Evolutionary conservation across 2,329 filamentous ascomycete genomes (phyloP), one percentile per base, ranked within the genome.

Genomic region (Clonostachys rhizophaga): DNA sequence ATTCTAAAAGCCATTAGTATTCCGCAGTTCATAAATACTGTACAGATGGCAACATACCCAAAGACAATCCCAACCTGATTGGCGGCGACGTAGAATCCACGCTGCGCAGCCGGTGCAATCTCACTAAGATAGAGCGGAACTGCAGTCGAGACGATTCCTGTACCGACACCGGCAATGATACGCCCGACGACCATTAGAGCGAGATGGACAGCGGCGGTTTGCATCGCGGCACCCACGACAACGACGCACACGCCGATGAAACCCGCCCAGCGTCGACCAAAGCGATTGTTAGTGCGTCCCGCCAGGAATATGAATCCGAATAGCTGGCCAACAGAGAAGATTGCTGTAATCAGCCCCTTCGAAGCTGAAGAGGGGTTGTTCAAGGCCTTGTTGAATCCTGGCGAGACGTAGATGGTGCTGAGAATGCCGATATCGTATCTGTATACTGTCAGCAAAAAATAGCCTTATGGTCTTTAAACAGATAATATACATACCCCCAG

Each of bases 401-500:
- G 54, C 13, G 50, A 37, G 39, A 54, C 53, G 16, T 55, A 55
- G 46, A 54, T 52, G 17, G 53, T 54, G 47, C 54, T 55, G 39
- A 61, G 49, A 49, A 61, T 60, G 14, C 53, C 53, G 44, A 55
- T 55, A 46, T 55, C 52, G 41, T 55, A 55, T 16, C 53, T 53
- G 39, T 40, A 44, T 17, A 3, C n/a, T 42, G 41, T 42, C 20
- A 42, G 41, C 24, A 3, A 30, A 10, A 10, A 30, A 30, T 8
- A 30, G 8, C 24, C 24, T 30, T 14, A 17, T 42, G 16, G 41
- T 16, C 4, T 42, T 9, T 14, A 4, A 14, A 24, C 34, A 17
- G 18, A n/a, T 5, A 9, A 20, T 4, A n/a, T 39, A 41, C 41
- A 17, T 45, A 52, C 52, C 50, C 52, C 52, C 52, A 54, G 43